These are phyloP conservation scores for Hypoxylon subgilvum DNA, from an alignment of 495 filamentous ascomycete genomes.

Conservation along the genomic window DNA sequence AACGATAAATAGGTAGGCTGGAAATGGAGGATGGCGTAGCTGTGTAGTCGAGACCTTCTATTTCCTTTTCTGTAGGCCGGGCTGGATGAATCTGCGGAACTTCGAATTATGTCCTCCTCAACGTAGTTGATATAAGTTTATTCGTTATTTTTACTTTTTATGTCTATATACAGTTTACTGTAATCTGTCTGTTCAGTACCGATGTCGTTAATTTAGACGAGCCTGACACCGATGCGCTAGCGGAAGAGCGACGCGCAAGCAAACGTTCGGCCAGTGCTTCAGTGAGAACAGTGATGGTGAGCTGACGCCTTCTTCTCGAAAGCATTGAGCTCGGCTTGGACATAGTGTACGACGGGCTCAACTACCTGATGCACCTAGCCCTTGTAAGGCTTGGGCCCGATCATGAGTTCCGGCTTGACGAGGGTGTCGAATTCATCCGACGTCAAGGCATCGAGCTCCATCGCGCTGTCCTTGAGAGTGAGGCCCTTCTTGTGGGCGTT, in stretches of 20 bases:
- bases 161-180: conserved; percentile 30
- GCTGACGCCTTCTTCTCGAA: conserved; percentile 25
- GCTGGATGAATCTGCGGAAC: too few species aligned
- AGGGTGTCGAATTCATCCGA: conserved; percentile 89
- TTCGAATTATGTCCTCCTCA: too few species aligned
- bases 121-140: conserved; percentile 20
- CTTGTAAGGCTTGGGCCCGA: conserved; percentile 73
- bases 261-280: background rate
- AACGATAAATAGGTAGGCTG: background rate
- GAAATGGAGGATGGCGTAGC: too few species aligned
- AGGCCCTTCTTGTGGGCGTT: conserved; percentile 98
- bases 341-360: conserved; percentile 34
- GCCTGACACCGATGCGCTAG: background rate
- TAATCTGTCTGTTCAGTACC: conserved; percentile 18
- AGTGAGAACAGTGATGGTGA: conserved; percentile 15
- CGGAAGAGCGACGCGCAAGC: background rate
- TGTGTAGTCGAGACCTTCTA: too few species aligned
- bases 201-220: conserved; percentile 12
- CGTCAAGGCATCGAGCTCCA: conserved; percentile 90
- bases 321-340: conserved; percentile 28
- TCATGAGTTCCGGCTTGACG: conserved; percentile 96
- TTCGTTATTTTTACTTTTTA: conserved; percentile 20
- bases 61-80: too few species aligned
- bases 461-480: conserved; percentile 88
- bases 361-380: conserved; percentile 35